phyloP scores from a whole-genome alignment of 179 eudicot genomes.

The Gypsophila paniculata region DNA sequence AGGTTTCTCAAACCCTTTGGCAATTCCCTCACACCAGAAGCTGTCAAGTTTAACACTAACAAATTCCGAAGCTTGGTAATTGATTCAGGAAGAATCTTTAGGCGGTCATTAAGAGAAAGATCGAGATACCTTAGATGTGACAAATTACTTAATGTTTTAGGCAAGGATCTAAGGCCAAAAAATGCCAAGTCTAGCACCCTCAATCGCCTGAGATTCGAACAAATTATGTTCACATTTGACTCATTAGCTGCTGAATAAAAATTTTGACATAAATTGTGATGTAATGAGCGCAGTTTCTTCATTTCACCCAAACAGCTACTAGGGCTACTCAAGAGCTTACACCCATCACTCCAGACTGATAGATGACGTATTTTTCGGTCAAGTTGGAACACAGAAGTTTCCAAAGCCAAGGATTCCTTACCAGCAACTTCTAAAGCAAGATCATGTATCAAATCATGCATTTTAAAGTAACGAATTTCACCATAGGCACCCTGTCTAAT shows the following conservation, averaged over 20 bases:
- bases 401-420: neutral
- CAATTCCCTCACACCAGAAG: neutral
- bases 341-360: neutral
- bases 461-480: neutral
- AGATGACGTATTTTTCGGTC: slow-evolving; percentile 8
- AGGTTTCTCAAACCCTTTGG: neutral
- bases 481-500: neutral
- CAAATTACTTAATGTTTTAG: slow-evolving; percentile 1
- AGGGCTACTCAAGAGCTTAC: neutral
- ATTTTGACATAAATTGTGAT: neutral
- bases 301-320: slow-evolving; percentile 13
- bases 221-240: neutral
- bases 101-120: neutral
- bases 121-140: slow-evolving; percentile 21
- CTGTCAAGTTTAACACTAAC: neutral
- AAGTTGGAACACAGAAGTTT: neutral
- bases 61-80: neutral
- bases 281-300: slow-evolving; percentile 8
- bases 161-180: neutral
- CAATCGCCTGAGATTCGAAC: neutral
- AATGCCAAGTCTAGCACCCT: neutral
- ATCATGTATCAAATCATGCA: slow-evolving; percentile 17
- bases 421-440: slow-evolving; percentile 7
- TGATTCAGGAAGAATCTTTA: neutral
- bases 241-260: too few species aligned